Evolutionary conservation across 2,329 filamentous ascomycete species (phyloP), one percentile per base, ranked within the genome.

Genomic region (Aspergillus eucalypticola): DNA sequence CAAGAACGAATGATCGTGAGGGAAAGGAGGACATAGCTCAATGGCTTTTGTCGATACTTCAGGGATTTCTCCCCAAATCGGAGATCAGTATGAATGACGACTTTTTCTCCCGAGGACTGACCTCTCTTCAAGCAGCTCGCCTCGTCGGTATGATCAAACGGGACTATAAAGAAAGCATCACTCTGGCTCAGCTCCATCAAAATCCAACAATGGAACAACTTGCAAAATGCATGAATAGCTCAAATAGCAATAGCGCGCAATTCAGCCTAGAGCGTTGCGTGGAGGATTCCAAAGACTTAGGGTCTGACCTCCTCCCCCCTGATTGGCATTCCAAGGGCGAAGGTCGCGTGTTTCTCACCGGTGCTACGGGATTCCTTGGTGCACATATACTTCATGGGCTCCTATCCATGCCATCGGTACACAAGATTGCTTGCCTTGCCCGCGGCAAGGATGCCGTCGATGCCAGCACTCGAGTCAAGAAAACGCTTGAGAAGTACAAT

Each of bases 301-400:
- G 60, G 7, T 19, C 29, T 10, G 54, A 60, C n/a, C 23, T 44
- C 27, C 10, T 51, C 10, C 13, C 54, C 0, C 60, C 54, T 25
- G n/a, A 54, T 13, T 60, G 60, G 60, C 48, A 60, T 6, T 35
- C 53, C 19, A 11, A 38, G 3, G 27, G 25, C 54, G 60, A 62
- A 17, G 60, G 60, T 8, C 54, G 25, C n/a, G 60, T 60, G 4
- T 54, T 62, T 27, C 11, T 62, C n/a, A 58, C 60, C 6, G 60
- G 60, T 5, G 58, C 23, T 6, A 58, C 60, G 2, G 60, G 60
- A 6, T 62, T 62, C 15, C 49, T 62, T 15, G 58, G 60, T 2
- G 42, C 58, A 35, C 32, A 35, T 35, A 35, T 35, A 35, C 32
- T 35, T 35, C 32, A 35, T 35, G 10, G 11, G 5, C 32, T 35